A percentile compares a stretch with the other conserved stretches of the same genome.
Evolutionary conservation across 768 basidiomycete genomes (phyloP).

Genomic region (Lactarius sp.): DNA sequence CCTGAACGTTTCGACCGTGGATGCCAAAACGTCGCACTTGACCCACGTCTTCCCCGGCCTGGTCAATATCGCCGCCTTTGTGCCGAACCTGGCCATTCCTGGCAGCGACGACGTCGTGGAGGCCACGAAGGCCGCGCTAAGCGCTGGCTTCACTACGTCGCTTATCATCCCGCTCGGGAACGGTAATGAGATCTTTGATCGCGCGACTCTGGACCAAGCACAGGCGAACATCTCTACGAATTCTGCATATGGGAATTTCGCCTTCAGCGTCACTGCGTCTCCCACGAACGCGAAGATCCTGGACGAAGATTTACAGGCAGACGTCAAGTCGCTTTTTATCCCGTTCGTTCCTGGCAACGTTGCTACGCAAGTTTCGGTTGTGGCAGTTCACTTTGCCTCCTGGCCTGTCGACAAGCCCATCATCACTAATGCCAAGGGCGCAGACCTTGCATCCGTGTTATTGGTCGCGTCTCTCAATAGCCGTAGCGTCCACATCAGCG

Average conservation of each 20-base stretch:
- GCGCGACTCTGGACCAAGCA: conserved; percentile 60
- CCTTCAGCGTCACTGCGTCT: conserved; percentile 74
- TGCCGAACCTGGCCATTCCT: conserved; percentile 59
- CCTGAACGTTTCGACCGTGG: conserved; percentile 83
- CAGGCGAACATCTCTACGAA: conserved; percentile 53
- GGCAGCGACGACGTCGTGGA: conserved; percentile 56
- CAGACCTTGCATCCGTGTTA: conserved; percentile 88
- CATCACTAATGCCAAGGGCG: conserved; percentile 87
- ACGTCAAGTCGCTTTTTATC: conserved; percentile 83
- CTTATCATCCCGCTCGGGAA: conserved; percentile 72
- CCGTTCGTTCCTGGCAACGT: conserved; percentile 54
- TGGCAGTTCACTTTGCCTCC: conserved; percentile 82
- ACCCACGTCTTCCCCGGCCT: conserved; percentile 91
- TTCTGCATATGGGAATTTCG: conserved; percentile 81
- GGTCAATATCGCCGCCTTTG: conserved; percentile 82
- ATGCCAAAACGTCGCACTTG: conserved; percentile 90
- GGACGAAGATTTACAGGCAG: conserved; percentile 71
- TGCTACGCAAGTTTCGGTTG: conserved; percentile 58
- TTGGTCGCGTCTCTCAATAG: conserved; percentile 90
- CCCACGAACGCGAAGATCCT: conserved; percentile 56
- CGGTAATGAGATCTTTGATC: conserved; percentile 59
- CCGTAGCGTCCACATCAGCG: conserved; percentile 85
- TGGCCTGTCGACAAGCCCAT: conserved; percentile 94
- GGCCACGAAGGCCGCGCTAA: conserved; percentile 75
- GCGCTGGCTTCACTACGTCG: conserved; percentile 85